These are phyloP conservation scores for Periconia digitata DNA, from an alignment of 2,329 filamentous ascomycete genomes.

Conservation along the genomic window DNA sequence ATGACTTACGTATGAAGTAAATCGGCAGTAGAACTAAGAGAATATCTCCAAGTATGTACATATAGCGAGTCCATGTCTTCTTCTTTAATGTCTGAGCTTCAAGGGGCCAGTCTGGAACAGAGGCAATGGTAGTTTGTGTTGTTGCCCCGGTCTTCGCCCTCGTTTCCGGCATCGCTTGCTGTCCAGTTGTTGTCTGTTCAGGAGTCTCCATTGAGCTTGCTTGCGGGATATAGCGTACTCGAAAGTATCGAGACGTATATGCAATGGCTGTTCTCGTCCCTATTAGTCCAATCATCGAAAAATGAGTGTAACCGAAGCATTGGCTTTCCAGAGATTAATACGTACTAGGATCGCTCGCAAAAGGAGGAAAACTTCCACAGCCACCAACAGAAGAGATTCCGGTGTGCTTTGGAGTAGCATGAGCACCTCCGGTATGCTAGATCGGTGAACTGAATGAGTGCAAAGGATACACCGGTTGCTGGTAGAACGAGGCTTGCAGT, in stretches of 20 bases:
- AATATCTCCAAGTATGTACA: constrained; percentile 27
- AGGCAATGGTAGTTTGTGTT: constrained; percentile 11
- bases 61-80: constrained; percentile 21
- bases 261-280: constrained; percentile 13
- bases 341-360: no score
- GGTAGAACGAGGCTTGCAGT: constrained; percentile 13
- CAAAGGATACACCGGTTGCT: constrained; percentile 6
- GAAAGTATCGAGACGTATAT: constrained; percentile 16
- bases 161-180: not conserved
- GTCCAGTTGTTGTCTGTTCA: constrained; percentile 5
- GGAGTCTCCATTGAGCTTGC: no score
- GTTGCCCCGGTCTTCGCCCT: constrained; percentile 25
- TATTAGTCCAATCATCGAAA: constrained; percentile 13
- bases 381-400: no score
- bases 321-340: no score
- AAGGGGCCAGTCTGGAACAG: constrained; percentile 34
- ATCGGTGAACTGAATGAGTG: constrained; percentile 5
- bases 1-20: constrained; percentile 37
- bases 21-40: constrained; percentile 33
- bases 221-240: no score
- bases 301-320: no score
- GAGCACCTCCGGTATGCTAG: no score
- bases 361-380: no score
- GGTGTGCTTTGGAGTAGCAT: no score
- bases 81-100: constrained; percentile 25